Evolutionary conservation across 108 stramenopile species (phyloP).

Genomic region (Nitzschia palea): DNA sequence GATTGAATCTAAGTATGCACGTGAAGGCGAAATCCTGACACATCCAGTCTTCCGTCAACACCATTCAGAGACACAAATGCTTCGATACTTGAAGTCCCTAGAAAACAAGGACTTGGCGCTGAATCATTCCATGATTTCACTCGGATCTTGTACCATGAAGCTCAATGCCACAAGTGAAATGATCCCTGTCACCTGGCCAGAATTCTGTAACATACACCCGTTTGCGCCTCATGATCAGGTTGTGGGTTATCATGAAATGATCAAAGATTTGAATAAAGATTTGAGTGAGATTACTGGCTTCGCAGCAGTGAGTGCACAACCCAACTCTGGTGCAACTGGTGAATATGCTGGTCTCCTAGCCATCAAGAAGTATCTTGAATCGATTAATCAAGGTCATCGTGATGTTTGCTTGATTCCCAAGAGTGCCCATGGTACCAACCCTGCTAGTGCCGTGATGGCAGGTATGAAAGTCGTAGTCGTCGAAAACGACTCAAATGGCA

Average conservation of each 20-base stretch:
- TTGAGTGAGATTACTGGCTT: slow-evolving; percentile 98
- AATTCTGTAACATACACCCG: slow-evolving; percentile 95
- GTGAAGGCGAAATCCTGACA: slow-evolving; percentile 81
- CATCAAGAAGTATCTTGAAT: slow-evolving; percentile 89
- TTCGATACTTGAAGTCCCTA: slow-evolving; percentile 95
- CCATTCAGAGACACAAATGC: slow-evolving; percentile 97
- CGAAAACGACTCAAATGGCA: slow-evolving; percentile 91
- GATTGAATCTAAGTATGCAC: slow-evolving; percentile 57
- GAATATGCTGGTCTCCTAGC: slow-evolving; percentile 96
- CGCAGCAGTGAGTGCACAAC: slow-evolving; percentile 97
- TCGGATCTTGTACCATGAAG: slow-evolving; percentile 99
- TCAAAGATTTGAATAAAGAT: slow-evolving; percentile 91
- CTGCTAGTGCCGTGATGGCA: slow-evolving; percentile 95
- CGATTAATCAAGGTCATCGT: slow-evolving; percentile 87
- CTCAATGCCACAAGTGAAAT: slow-evolving; percentile 98
- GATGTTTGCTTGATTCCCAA: slow-evolving; percentile 98
- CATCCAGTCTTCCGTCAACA: slow-evolving; percentile 97
- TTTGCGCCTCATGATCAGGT: slow-evolving; percentile 97
- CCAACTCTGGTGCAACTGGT: slow-evolving; percentile 97
- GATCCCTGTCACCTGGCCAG: slow-evolving; percentile 99
- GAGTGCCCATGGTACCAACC: slow-evolving; percentile 99
- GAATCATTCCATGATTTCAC: slow-evolving; percentile 98
- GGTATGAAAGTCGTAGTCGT: slow-evolving; percentile 98
- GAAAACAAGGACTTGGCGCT: slow-evolving; percentile 97
- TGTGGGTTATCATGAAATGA: slow-evolving; percentile 92